These are phyloP conservation scores for Entomophthora muscae DNA, from an alignment of 371 early-diverging fungal species.

Conservation along the genomic window DNA sequence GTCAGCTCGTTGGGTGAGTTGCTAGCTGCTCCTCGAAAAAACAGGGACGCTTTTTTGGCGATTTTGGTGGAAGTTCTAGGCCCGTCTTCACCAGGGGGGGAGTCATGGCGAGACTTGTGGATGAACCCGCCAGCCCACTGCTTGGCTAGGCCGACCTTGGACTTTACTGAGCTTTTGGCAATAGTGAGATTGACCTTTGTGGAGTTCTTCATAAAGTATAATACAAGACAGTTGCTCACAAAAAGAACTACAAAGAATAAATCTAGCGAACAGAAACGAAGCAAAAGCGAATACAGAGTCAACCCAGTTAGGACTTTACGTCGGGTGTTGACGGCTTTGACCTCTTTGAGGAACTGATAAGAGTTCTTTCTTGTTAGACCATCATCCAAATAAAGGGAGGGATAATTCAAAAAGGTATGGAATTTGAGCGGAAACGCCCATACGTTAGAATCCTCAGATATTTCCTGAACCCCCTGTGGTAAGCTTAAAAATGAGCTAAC, in stretches of 20 bases:
- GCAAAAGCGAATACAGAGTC: conserved; percentile 18
- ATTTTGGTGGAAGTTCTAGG: no score
- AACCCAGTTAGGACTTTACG: conserved; percentile 18
- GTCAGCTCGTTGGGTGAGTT: no score
- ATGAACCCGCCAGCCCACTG: conserved; percentile 32
- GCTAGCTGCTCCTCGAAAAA: no score
- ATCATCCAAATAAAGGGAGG: not conserved
- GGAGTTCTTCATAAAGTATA: conserved; percentile 28
- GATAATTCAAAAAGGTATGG: not conserved
- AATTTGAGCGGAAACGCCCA: not conserved
- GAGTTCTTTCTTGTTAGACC: not conserved
- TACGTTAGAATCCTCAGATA: not conserved
- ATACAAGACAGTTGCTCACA: conserved; percentile 20
- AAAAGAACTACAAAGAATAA: conserved; percentile 22
- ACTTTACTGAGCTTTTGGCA: conserved; percentile 18
- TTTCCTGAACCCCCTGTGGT: not conserved
- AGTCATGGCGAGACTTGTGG: no score
- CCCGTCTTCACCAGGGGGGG: no score
- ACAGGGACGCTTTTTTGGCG: no score
- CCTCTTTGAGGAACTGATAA: conserved; percentile 20
- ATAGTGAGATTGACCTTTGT: conserved; percentile 25
- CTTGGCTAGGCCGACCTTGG: conserved; percentile 13
- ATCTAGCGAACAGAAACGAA: conserved; percentile 26
- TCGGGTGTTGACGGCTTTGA: conserved; percentile 20
- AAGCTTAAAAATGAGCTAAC: not conserved